phyloP scores from a whole-genome alignment of 257 asterid species.

The Jacaranda copaia region DNA sequence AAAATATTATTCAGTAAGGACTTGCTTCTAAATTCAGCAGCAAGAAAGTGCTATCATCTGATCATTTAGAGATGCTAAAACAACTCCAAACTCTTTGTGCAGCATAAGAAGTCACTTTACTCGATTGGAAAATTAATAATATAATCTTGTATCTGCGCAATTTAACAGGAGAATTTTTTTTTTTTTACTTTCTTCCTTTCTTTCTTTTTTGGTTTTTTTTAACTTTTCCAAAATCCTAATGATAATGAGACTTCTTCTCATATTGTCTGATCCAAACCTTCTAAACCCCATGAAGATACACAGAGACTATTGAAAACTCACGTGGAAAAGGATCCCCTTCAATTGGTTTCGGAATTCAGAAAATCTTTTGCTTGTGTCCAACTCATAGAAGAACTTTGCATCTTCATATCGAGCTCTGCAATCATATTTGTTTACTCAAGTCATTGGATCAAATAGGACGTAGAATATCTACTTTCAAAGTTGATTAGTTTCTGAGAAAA shows the following conservation, averaged over 20 bases:
- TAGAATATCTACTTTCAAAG: conserved; percentile 20
- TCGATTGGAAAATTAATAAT: not conserved
- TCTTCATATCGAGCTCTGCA: conserved; percentile 97
- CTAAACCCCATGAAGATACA: conserved; percentile 25
- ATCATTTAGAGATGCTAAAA: conserved; percentile 27
- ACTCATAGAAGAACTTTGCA: conserved; percentile 94
- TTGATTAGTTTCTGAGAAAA: conserved; percentile 11
- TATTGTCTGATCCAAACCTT: conserved; percentile 18
- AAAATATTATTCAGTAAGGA: conserved; percentile 28
- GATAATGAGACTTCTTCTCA: conserved; percentile 15
- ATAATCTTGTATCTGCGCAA: conserved; percentile 18
- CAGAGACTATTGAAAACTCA: conserved; percentile 50
- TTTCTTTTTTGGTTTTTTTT: not conserved
- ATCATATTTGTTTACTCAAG: conserved; percentile 33
- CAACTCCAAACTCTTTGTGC: conserved; percentile 11
- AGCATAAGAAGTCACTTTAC: not conserved
- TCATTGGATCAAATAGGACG: conserved; percentile 12
- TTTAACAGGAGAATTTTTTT: conserved; percentile 2
- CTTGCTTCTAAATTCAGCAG: conserved; percentile 14
- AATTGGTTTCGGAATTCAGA: conserved; percentile 86
- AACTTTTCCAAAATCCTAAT: conserved; percentile 18
- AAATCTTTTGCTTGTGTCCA: conserved; percentile 86
- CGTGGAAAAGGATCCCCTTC: conserved; percentile 95
- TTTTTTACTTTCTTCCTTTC: not conserved
- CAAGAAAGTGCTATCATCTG: conserved; percentile 17